Evolutionary conservation across 2,329 filamentous ascomycete genomes (phyloP), one percentile per base, ranked within the genome.

Genomic region (Fonsecaea monophora): DNA sequence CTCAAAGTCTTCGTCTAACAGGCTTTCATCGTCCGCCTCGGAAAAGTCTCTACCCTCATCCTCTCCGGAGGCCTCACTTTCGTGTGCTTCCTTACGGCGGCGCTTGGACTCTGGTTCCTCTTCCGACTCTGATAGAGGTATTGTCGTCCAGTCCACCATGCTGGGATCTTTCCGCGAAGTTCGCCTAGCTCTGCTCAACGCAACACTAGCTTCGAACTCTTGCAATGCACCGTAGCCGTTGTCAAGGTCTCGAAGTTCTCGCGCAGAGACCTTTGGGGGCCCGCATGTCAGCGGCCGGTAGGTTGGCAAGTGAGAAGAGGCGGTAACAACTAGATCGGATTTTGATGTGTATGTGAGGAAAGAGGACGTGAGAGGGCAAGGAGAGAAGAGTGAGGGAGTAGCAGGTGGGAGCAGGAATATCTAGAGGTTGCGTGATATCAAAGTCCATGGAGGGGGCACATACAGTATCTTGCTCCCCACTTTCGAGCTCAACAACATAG

Each of bases 391-490:
- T 30, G 45, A 12, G 45, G 9, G 30, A 30, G 4, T 3, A 25
- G 45, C 10, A 10, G 10, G 15, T 25, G 15, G 18, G 12, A 30
- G 10, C 21, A 50, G 45, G 45, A 30, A 12, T 10, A 10, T 13
- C 9, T 25, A 6, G 38, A 35, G 18, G 48, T 34, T 32, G 25
- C 57, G 30, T 50, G 30, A 7, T 4, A 53, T 50, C 45, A 34
- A 53, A 55, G 13, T 35, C 35, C 7, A 32, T 4, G 55, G 25
- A 10, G 45, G 53, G 8, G 18, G 37, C 9, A 71, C 77, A 72
- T 66, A 80, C 79, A 50, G 73, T 73, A 66, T 76, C 68, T 45
- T 67, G 69, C 58, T 81, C 79, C 32, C 74, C 76, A 69, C 78
- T 81, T 55, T 69, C 70, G 10, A 80, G 71, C 45, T 75, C 73